phyloP scores from a whole-genome alignment of 192 early-diverging fungal genomes.

The Lobosporangium transversale region DNA sequence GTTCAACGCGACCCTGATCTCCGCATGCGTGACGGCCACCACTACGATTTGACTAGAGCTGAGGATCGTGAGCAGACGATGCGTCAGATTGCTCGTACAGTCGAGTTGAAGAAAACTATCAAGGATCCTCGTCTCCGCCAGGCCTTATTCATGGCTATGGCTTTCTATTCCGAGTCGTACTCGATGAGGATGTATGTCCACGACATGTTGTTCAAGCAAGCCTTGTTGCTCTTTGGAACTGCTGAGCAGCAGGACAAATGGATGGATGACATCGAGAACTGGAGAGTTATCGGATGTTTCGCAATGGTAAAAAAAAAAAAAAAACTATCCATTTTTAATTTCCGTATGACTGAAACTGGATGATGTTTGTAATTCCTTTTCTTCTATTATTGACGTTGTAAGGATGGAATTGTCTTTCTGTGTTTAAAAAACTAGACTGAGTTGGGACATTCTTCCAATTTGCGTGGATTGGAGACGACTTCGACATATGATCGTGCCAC shows the following conservation, averaged over 20 bases:
- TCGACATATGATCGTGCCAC: constrained; percentile 68
- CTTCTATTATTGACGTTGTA: too few relatives aligned
- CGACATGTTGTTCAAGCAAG: constrained; percentile 65
- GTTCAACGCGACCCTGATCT: constrained; percentile 65
- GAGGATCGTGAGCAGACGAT: constrained; percentile 68
- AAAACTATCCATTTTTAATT: too few relatives aligned
- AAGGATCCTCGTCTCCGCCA: constrained; percentile 52
- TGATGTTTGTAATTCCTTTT: too few relatives aligned
- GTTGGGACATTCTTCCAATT: constrained; percentile 67
- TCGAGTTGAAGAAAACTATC: constrained; percentile 48
- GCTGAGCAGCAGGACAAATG: constrained; percentile 64
- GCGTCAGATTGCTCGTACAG: constrained; percentile 60
- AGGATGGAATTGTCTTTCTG: too few relatives aligned
- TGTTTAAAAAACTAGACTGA: too few relatives aligned
- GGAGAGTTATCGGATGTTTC: constrained; percentile 69
- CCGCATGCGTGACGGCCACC: constrained; percentile 57
- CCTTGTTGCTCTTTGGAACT: constrained; percentile 66
- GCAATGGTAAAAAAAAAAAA: constrained; percentile 71
- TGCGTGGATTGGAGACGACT: constrained; percentile 72
- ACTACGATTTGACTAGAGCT: constrained; percentile 58
- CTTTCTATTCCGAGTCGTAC: constrained; percentile 66
- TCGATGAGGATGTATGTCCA: constrained; percentile 71
- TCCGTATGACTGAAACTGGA: too few relatives aligned
- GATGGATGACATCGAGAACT: constrained; percentile 63
- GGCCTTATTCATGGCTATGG: constrained; percentile 55